Percentiles rank a stretch among this genome's conserved stretches.
These are phyloP conservation scores for Diaporthe sp. DNA, from an alignment of 2,329 filamentous ascomycete species.

Conservation along the genomic window DNA sequence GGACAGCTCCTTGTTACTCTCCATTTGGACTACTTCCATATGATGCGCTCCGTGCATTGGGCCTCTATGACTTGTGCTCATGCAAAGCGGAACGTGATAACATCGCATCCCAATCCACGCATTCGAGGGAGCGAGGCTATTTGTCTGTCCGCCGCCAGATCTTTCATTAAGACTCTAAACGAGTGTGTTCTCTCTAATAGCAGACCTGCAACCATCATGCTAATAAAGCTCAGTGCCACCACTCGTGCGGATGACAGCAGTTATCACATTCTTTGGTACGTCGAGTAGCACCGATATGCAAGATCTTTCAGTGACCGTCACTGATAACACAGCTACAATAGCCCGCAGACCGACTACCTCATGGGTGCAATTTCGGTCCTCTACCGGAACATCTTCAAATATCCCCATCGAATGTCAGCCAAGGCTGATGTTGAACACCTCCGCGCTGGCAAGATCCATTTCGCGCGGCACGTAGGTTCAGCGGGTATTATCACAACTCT, in stretches of 20 bases:
- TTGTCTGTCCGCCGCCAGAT: background rate
- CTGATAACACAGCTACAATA: background rate
- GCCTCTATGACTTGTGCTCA: background rate
- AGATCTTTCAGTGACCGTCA: background rate
- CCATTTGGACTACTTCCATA: constrained; percentile 1
- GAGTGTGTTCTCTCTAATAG: background rate
- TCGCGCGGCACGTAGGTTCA: background rate
- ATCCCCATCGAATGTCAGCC: background rate
- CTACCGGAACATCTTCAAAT: background rate
- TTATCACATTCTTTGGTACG: background rate
- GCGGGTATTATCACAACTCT: background rate
- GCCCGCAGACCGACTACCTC: constrained; percentile 1
- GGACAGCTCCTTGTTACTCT: background rate
- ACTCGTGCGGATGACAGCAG: background rate
- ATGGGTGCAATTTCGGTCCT: background rate
- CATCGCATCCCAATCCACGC: background rate
- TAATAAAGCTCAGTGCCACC: background rate
- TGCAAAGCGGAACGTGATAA: background rate
- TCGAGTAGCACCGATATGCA: background rate
- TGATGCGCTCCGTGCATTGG: constrained; percentile 1
- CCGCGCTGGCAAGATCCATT: background rate
- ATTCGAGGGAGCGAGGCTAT: constrained; percentile 10
- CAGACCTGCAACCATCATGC: accelerated
- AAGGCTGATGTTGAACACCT: constrained; percentile 14
- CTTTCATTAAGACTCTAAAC: background rate